Evolutionary conservation across 208 protist species (phyloP).

Genomic region (Histomonas meleagridis): DNA sequence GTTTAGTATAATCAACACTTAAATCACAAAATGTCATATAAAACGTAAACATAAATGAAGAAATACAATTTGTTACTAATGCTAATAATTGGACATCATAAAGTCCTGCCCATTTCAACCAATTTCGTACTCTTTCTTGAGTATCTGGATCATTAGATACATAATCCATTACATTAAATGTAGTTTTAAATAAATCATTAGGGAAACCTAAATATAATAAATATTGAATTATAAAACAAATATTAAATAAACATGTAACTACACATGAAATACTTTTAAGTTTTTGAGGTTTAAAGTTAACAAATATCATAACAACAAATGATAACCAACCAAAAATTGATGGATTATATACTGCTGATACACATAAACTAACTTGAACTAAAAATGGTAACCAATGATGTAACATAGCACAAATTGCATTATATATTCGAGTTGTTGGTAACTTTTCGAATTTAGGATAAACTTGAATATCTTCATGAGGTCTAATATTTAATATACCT

Average conservation of each 20-base stretch:
- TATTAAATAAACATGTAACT: neutral
- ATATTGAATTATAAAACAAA: slow-evolving; percentile 26
- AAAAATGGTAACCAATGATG: neutral
- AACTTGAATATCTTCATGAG: neutral
- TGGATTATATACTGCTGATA: neutral
- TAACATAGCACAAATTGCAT: neutral
- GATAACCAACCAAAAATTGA: slow-evolving; percentile 14
- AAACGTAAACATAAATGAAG: slow-evolving; percentile 5
- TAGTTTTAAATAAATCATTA: neutral
- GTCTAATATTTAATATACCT: neutral
- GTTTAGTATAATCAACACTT: neutral
- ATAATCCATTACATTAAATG: neutral
- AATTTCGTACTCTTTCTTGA: neutral
- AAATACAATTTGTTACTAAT: neutral
- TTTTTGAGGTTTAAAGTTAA: neutral
- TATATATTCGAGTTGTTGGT: neutral
- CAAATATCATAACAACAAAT: neutral
- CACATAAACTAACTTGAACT: neutral
- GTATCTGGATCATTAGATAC: neutral
- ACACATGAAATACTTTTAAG: neutral
- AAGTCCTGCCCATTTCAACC: neutral
- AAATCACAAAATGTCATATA: neutral
- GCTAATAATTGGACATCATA: neutral
- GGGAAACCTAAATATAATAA: neutral
- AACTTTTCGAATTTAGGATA: neutral